These are phyloP conservation scores for Ceratocystis destructans DNA, from an alignment of 2,329 filamentous ascomycete genomes.

Conservation along the genomic window DNA sequence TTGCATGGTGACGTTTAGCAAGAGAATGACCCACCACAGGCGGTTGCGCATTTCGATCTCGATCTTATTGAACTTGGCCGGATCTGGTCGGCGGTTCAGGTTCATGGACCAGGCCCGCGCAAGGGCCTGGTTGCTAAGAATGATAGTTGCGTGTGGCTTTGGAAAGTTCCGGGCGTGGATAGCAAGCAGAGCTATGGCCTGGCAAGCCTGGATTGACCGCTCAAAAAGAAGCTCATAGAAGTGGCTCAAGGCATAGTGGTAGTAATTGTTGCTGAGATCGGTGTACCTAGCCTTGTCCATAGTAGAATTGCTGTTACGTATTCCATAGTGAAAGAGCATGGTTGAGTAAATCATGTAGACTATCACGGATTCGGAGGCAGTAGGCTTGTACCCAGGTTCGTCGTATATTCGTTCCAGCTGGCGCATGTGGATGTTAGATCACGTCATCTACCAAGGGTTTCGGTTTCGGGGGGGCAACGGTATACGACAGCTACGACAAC, in stretches of 20 bases:
- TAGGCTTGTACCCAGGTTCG: constrained; percentile 48
- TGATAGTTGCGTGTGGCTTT: constrained; percentile 61
- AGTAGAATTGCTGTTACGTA: constrained; percentile 48
- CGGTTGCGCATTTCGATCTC: constrained; percentile 65
- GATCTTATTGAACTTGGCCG: constrained; percentile 35
- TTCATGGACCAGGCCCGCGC: constrained; percentile 60
- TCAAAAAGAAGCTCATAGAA: constrained; percentile 51
- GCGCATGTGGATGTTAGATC: not conserved
- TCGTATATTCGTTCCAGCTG: constrained; percentile 56
- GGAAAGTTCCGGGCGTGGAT: constrained; percentile 63
- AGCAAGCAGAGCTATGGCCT: constrained; percentile 59
- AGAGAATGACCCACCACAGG: constrained; percentile 60
- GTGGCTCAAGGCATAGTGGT: constrained; percentile 59
- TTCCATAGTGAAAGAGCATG: constrained; percentile 64
- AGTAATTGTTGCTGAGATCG: constrained; percentile 59
- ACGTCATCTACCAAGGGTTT: not conserved
- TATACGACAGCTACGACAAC: not conserved
- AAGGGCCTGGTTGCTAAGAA: constrained; percentile 51
- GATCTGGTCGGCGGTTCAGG: constrained; percentile 49
- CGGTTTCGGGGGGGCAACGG: not conserved
- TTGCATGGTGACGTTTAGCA: constrained; percentile 52
- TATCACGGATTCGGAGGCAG: constrained; percentile 51
- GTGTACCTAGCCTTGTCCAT: constrained; percentile 43
- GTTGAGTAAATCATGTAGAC: constrained; percentile 69
- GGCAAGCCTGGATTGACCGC: constrained; percentile 51